A percentile compares a stretch with the other conserved stretches of the same genome.
These are phyloP conservation scores for Aspergillus chevalieri DNA, from an alignment of 2,329 filamentous ascomycete species.

Conservation along the genomic window DNA sequence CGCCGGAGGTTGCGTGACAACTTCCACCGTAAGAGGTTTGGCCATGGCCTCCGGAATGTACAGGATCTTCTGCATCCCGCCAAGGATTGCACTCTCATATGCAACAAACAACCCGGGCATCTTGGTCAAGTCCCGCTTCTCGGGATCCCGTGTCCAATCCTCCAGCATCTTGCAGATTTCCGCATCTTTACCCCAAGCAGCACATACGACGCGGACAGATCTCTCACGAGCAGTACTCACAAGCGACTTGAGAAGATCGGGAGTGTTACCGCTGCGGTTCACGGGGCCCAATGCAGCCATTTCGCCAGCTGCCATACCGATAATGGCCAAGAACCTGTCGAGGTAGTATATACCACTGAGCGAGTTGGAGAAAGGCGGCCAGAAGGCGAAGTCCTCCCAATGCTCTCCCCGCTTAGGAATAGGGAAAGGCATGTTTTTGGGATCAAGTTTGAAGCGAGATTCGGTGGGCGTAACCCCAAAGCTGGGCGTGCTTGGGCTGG, in stretches of 20 bases:
- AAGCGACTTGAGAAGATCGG: constrained; percentile 68
- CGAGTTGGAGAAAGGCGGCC: constrained; percentile 89
- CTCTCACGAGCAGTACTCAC: constrained; percentile 76
- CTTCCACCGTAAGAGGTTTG: constrained; percentile 66
- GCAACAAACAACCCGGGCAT: constrained; percentile 82
- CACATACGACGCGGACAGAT: constrained; percentile 76
- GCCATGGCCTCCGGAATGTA: constrained; percentile 82
- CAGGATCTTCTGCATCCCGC: constrained; percentile 88
- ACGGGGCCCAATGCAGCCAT: constrained; percentile 70
- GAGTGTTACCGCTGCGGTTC: constrained; percentile 47
- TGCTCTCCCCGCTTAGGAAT: constrained; percentile 73
- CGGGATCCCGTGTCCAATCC: constrained; percentile 80
- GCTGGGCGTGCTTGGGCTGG: constrained; percentile 59
- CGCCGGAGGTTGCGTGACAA: constrained; percentile 75
- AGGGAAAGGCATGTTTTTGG: constrained; percentile 66
- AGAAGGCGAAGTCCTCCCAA: constrained; percentile 94
- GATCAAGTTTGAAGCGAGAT: constrained; percentile 73
- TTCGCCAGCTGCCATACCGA: constrained; percentile 82
- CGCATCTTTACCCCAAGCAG: constrained; percentile 87
- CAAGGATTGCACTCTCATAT: constrained; percentile 75
- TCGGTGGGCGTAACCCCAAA: constrained; percentile 52
- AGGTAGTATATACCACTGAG: constrained; percentile 89
- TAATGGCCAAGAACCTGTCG: constrained; percentile 69
- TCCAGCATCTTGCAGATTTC: constrained; percentile 89
- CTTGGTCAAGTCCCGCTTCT: constrained; percentile 78